Evolutionary conservation across 768 basidiomycete genomes (phyloP), one percentile per base, ranked within the genome.

Genomic region (Naganishia kalamii): DNA sequence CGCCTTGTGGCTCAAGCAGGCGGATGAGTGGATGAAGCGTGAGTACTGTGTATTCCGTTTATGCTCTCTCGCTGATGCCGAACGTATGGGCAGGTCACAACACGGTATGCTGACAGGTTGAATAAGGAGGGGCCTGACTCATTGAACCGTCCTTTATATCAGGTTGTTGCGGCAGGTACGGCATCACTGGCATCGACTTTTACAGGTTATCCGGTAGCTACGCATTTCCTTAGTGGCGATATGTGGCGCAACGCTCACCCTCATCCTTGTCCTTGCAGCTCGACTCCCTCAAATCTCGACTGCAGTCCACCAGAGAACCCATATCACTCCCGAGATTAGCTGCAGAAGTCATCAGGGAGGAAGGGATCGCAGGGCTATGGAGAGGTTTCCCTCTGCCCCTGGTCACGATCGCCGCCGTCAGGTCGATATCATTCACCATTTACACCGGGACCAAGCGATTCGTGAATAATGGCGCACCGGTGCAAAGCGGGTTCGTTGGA

Each of bases 351-450:
- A 62, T 74, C 33, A 65, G 69, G 15, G 76, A 81, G 52, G 80
- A 80, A 72, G 80, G 80, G 8, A 63, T 81, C 35, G 83, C 83
- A 70, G 93, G 93, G 4, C 60, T 77, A 41, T 77, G 75, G 75
- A 65, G 76, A 60, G 76, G 76, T 2, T 74, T 74, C 23, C 75
- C 76, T 67, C 89, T 98, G 71, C 93, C 94, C 50, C 84, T 97
- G 62, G 82, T 92, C 79, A 94, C 92, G 10, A 98, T 98, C 71
- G 92, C 92, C 5, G 91, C 94, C 76, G 92, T 97, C 77, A 90
- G 94, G 87, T 74, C 76, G 1, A 74, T 76, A 57, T 78, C 76
- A 40, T 76, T 78, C 63, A 76, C 74, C 12, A 75, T 78, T 62
- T 78, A 76, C 62, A 74, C 75, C 0, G 73, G 71, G 6, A 75